Evolutionary conservation across 352 stramenopile genomes (phyloP).

Genomic region (Phytophthora ramorum): DNA sequence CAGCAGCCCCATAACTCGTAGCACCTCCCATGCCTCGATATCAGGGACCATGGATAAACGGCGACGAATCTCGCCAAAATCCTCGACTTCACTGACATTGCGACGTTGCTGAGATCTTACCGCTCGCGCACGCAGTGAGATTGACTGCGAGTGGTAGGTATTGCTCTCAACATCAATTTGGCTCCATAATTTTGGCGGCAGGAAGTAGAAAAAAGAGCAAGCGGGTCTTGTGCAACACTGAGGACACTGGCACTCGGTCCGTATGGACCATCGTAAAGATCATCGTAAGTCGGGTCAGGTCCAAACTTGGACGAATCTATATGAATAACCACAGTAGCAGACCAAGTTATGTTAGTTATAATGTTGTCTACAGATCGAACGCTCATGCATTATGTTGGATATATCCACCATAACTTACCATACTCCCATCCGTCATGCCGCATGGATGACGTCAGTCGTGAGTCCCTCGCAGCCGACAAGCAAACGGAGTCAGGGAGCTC

Average conservation of each 20-base stretch:
- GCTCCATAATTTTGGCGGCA: not conserved
- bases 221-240: not conserved
- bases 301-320: slow-evolving; percentile 6
- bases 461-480: slow-evolving; percentile 2
- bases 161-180: not conserved
- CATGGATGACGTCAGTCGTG: not conserved
- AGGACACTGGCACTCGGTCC: not conserved
- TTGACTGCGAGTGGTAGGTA: not conserved
- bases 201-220: not conserved
- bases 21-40: not conserved
- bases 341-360: slow-evolving; percentile 3
- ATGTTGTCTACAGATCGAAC: not conserved
- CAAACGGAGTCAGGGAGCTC: slow-evolving; percentile 10
- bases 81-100: not conserved
- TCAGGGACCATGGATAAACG: not conserved
- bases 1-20: not conserved
- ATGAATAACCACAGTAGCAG: not conserved
- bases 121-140: not conserved
- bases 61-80: not conserved
- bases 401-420: slow-evolving; percentile 15
- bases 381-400: slow-evolving; percentile 2
- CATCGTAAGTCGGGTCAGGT: not conserved
- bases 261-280: not conserved
- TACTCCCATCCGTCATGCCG: slow-evolving; percentile 3
- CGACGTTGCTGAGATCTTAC: not conserved